Evolutionary conservation across 176 grass and related monocot genomes (phyloP).

Genomic region (Carex littledalei): DNA sequence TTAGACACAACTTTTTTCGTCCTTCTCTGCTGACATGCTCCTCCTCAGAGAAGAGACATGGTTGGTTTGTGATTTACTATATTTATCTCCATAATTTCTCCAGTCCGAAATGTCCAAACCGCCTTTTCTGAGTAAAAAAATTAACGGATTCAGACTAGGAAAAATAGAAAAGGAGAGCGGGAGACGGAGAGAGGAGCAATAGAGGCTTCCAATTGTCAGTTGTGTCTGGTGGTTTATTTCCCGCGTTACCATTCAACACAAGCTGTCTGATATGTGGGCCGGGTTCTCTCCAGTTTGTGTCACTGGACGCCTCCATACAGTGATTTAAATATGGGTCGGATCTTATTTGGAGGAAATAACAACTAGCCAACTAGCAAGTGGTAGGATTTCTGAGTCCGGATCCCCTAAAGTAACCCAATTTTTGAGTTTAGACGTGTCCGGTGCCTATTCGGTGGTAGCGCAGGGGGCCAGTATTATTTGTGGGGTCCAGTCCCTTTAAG

Average conservation of each 20-base stretch:
- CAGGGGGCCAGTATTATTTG: no score
- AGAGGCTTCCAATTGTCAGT: not conserved
- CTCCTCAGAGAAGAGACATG: not conserved
- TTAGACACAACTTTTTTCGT: not conserved
- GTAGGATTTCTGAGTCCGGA: no score
- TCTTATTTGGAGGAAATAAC: not conserved
- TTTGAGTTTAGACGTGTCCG: no score
- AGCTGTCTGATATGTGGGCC: not conserved
- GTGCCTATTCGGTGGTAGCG: no score
- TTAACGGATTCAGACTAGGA: not conserved
- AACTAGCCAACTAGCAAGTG: no score
- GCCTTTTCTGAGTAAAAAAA: not conserved
- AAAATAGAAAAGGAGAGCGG: not conserved
- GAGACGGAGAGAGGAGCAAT: not conserved
- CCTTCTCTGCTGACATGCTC: slow-evolving; percentile 7
- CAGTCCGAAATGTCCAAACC: not conserved
- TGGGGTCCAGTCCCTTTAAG: no score
- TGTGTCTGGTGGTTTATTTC: not conserved
- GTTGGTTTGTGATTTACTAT: slow-evolving; percentile 18
- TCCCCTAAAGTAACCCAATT: no score
- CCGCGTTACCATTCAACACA: slow-evolving; percentile 15
- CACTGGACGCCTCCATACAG: not conserved
- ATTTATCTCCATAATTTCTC: slow-evolving; percentile 13
- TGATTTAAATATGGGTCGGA: not conserved
- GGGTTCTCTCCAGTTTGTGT: not conserved